Evolutionary conservation across 73 alveolate genomes (phyloP), one percentile per base, ranked within the genome.

Genomic region (Paramecium bursaria): DNA sequence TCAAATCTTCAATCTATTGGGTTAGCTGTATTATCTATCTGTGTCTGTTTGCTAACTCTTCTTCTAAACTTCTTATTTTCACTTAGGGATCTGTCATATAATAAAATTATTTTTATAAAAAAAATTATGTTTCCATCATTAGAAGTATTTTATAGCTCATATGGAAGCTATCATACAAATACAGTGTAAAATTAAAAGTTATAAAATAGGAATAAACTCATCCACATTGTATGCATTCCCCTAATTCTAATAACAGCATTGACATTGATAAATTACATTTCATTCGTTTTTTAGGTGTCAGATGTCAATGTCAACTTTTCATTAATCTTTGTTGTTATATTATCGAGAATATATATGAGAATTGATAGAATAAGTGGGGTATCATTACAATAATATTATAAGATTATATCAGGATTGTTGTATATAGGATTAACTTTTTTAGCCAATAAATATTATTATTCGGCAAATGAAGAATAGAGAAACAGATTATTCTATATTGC

Each of bases 81-180:
- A 42, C 44, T 31, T 31, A 35, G 22, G 19, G 26, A 26, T 57
- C 76, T 39, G 35, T 33, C 82, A 67, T 67, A n/a, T n/a, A n/a
- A n/a, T 67, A n/a, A 67, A 21, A 25, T 67, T 33, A 35, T 67
- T 67, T 25, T 25, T 67, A 35, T 67, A 21, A 29, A 57, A 67
- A 67, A 39, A 7, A 7, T 7, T 39, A 39, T 39, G 49, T 39
- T 39, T 39, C 49, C 49, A 67, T 53, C 33, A 35, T 39, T 67
- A 21, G 82, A 39, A 11, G 17, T 14, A 42, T 67, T 67, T 57
- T 67, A 35, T 46, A 67, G 61, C 13, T 25, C 50, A n/a, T 67
- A 67, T 67, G 82, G 82, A 21, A 67, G 82, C 44, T 67, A 67
- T 35, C 82, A 67, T 46, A 67, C 15, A 33, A 67, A 67, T 39